Evolutionary conservation across 2,329 filamentous ascomycete species (phyloP), one percentile per base, ranked within the genome.

Genomic region (Chrysoporthe austroafricana): DNA sequence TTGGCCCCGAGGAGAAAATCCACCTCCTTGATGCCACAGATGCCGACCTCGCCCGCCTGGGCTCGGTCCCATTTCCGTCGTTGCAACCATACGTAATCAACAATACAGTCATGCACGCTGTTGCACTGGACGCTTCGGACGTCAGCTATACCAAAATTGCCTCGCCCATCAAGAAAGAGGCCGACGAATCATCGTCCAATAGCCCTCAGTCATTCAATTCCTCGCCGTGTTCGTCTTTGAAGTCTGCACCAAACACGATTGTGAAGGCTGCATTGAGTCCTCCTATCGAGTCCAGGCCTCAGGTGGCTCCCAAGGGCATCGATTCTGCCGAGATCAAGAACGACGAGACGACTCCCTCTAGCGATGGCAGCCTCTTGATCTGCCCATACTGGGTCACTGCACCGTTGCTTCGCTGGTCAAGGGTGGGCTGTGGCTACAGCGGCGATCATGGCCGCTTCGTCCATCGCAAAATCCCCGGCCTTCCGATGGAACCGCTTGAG

Each of bases 331-430:
- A 39, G 34, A 1, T 16, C 8, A n/a, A 42, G 5, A 7, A 14
- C 34, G 39, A 7, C 34, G 21, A 42, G 34, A 7, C 16, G 6
- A 2, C 18, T n/a, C 11, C 13, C 5, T 26, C 56, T 16, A 42
- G 39, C 56, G 18, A 5, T 9, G 5, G 34, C 1, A 9, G 4
- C 11, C 8, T 58, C 34, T 18, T 58, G 34, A 42, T 58, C 34
- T 58, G 56, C 56, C 56, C 56, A 21, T 58, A 58, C 34, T 58
- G 56, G 56, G 56, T 58, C 56, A n/a, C 14, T 13, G 56, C 56
- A 5, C 56, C 56, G 4, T 26, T 58, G 8, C 56, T 58, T n/a
- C 34, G 56, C 34, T 58, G 56, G 56, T 13, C 21, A 1, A 36
- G 16, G 26, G 9, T 36, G 5, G 36, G 36, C 32, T 58, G 36